A percentile compares a stretch with the other conserved stretches of the same genome.
phyloP scores from a whole-genome alignment of 352 stramenopile species.

The Phytophthora ohioensis region DNA sequence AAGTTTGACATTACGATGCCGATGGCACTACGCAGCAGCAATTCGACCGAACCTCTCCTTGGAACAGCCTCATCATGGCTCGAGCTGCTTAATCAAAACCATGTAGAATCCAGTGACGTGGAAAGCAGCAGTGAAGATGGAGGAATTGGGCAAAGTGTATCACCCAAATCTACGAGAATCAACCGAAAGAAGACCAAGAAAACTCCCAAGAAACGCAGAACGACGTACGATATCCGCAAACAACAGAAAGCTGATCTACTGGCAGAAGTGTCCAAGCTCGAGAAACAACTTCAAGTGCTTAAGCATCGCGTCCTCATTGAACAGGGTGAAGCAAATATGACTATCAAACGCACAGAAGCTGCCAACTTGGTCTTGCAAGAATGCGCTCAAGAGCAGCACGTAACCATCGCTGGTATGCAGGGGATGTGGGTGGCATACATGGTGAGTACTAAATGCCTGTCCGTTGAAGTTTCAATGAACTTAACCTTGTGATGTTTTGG shows the following conservation, averaged over 20 bases:
- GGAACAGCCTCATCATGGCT: slow-evolving; percentile 8
- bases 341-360: slow-evolving; percentile 12
- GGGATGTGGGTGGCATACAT: slow-evolving; percentile 16
- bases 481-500: not conserved
- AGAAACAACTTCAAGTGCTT: slow-evolving; percentile 41
- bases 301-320: slow-evolving; percentile 37
- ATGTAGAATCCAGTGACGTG: not conserved
- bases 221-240: slow-evolving; percentile 44
- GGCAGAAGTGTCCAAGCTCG: slow-evolving; percentile 26
- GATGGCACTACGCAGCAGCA: not conserved
- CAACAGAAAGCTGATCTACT: slow-evolving; percentile 45
- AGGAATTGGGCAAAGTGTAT: not conserved
- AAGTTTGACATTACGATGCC: not conserved
- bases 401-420: slow-evolving; percentile 33
- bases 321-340: slow-evolving; percentile 24
- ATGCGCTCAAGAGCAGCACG: slow-evolving; percentile 30
- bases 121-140: slow-evolving; percentile 10
- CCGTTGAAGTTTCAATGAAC: not conserved
- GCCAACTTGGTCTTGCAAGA: slow-evolving; percentile 36
- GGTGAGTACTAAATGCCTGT: slow-evolving; percentile 7
- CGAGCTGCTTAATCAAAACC: slow-evolving; percentile 5
- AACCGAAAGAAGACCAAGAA: not conserved
- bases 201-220: slow-evolving; percentile 33
- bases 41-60: slow-evolving; percentile 2
- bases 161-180: not conserved